phyloP scores from a whole-genome alignment of 2,329 filamentous ascomycete genomes.

The Coleophoma cylindrospora region DNA sequence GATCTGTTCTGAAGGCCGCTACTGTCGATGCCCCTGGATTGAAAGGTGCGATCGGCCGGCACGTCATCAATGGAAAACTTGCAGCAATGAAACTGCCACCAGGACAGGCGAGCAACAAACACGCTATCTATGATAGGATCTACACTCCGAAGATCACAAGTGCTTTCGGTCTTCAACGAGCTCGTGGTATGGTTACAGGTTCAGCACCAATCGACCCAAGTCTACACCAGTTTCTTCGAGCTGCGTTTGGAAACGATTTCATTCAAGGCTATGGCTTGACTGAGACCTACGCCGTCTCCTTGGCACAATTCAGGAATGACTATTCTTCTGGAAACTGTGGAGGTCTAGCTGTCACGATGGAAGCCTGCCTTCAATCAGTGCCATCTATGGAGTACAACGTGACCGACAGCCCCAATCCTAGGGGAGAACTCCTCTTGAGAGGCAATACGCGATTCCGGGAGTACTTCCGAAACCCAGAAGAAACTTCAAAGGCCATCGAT shows the following conservation, averaged over 20 bases:
- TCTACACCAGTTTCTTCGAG: constrained; percentile 82
- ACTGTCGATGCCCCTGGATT: constrained; percentile 77
- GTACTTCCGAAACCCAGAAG: constrained; percentile 86
- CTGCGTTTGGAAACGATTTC: constrained; percentile 75
- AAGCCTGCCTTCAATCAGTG: constrained; percentile 79
- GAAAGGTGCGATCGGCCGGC: constrained; percentile 74
- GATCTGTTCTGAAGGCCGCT: constrained; percentile 71
- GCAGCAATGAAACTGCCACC: constrained; percentile 68
- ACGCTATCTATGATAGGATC: constrained; percentile 77
- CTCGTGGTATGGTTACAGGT: constrained; percentile 73
- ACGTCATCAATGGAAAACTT: constrained; percentile 75
- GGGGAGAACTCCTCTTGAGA: constrained; percentile 82
- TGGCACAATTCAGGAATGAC: constrained; percentile 67
- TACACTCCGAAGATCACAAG: constrained; percentile 84
- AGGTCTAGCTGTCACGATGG: constrained; percentile 58
- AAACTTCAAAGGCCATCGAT: constrained; percentile 78
- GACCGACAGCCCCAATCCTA: constrained; percentile 82
- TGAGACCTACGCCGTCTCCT: constrained; percentile 78
- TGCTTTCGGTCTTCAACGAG: constrained; percentile 75
- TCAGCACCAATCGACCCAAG: constrained; percentile 86
- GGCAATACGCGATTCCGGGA: constrained; percentile 76
- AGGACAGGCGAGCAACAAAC: constrained; percentile 72
- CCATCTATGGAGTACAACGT: constrained; percentile 92
- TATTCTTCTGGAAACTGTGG: constrained; percentile 79
- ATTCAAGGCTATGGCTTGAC: constrained; percentile 90